Conservation (phyloP, 2,329 filamentous ascomycete species). For the Botrytis fragariae region DNA sequence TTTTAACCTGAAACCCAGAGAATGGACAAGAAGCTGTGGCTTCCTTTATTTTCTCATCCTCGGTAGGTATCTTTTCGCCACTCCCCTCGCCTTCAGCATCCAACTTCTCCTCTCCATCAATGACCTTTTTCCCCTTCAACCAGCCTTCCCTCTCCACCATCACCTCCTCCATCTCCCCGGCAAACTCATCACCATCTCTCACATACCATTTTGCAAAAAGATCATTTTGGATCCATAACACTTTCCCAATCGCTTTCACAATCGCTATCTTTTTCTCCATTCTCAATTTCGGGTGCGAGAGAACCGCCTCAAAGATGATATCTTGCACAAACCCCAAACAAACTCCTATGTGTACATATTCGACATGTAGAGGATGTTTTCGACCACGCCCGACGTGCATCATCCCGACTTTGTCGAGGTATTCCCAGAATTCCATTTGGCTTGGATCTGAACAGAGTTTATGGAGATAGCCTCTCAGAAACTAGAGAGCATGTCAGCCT, state of each 20-base stretch:
- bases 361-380: slow-evolving; percentile 37
- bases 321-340: slow-evolving; percentile 75
- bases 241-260: slow-evolving; percentile 73
- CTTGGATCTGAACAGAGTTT: slow-evolving; percentile 18
- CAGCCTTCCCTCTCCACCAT: slow-evolving; percentile 18
- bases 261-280: slow-evolving; percentile 69
- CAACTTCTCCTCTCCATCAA: background rate
- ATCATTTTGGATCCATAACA: slow-evolving; percentile 87
- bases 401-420: slow-evolving; percentile 73
- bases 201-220: slow-evolving; percentile 78
- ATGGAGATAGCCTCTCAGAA: slow-evolving; percentile 8
- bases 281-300: slow-evolving; percentile 58
- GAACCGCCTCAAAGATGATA: slow-evolving; percentile 71
- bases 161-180: slow-evolving; percentile 11
- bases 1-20: background rate
- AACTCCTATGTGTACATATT: slow-evolving; percentile 75
- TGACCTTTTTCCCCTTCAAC: slow-evolving; percentile 13
- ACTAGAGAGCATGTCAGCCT: background rate
- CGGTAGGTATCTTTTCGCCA: background rate
- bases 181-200: slow-evolving; percentile 17
- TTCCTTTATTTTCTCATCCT: background rate
- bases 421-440: slow-evolving; percentile 56
- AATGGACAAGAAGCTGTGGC: slow-evolving; percentile 6
- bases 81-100: background rate
- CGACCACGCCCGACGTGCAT: slow-evolving; percentile 20